phyloP scores from a whole-genome alignment of 352 stramenopile species.

The Globisporangium radiosum region DNA sequence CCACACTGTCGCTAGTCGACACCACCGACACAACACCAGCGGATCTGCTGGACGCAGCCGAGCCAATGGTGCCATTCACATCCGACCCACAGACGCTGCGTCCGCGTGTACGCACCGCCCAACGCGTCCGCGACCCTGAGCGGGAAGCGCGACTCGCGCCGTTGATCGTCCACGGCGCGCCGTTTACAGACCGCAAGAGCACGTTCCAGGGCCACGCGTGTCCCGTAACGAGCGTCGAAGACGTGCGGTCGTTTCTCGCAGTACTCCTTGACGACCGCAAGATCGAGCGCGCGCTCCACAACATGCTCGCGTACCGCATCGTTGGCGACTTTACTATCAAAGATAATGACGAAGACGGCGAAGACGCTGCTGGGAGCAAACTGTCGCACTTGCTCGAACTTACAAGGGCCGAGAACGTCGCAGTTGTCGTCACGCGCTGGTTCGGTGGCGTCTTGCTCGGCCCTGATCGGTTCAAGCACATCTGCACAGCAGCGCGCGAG shows the following conservation, averaged over 20 bases:
- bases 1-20: too few species aligned
- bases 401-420: constrained; percentile 71
- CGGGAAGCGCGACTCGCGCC: constrained; percentile 45
- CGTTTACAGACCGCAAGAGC: constrained; percentile 77
- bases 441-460: constrained; percentile 79
- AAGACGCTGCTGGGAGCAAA: constrained; percentile 76
- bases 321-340: constrained; percentile 62
- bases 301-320: constrained; percentile 87
- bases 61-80: constrained; percentile 25
- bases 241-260: constrained; percentile 75
- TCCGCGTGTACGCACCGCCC: constrained; percentile 53
- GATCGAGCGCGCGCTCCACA: constrained; percentile 79
- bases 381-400: constrained; percentile 79
- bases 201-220: constrained; percentile 76
- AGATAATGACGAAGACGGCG: constrained; percentile 85
- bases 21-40: too few species aligned
- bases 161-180: constrained; percentile 60
- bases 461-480: constrained; percentile 86
- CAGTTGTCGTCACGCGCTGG: constrained; percentile 81
- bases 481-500: constrained; percentile 62
- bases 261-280: constrained; percentile 78
- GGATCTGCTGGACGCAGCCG: constrained; percentile 6
- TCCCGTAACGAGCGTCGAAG: constrained; percentile 52
- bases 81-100: constrained; percentile 55
- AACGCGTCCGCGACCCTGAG: constrained; percentile 45